Evolutionary conservation across 2,329 filamentous ascomycete genomes (phyloP).

Genomic region (Diplodia sapinea): DNA sequence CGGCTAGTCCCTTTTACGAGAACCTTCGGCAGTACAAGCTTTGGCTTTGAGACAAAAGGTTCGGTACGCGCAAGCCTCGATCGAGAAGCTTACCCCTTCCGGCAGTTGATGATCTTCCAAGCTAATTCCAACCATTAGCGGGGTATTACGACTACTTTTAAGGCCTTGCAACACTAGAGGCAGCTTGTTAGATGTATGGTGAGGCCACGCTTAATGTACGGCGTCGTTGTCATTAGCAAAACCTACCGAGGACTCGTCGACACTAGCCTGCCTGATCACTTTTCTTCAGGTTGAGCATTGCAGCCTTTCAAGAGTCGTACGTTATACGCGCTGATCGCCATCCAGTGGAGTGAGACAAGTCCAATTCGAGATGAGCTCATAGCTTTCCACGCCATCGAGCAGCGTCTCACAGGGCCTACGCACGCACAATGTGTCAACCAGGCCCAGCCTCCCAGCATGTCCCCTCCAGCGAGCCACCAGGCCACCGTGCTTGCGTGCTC

Average conservation of each 20-base stretch:
- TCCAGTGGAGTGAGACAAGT: slow-evolving; percentile 19
- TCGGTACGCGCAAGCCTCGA: slow-evolving; percentile 17
- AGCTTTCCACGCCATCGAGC: slow-evolving; percentile 21
- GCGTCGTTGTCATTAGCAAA: not conserved
- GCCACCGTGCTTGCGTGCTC: slow-evolving; percentile 22
- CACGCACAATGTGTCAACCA: slow-evolving; percentile 12
- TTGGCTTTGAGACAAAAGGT: not conserved
- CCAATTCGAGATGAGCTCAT: slow-evolving; percentile 17
- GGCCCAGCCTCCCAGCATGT: slow-evolving; percentile 7
- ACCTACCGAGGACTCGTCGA: not conserved
- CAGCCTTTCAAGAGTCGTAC: slow-evolving; percentile 9
- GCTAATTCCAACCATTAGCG: not conserved
- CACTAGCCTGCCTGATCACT: not conserved
- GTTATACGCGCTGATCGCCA: slow-evolving; percentile 11
- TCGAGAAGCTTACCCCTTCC: not conserved
- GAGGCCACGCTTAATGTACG: not conserved
- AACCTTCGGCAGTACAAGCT: slow-evolving; percentile 8
- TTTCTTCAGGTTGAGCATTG: not conserved
- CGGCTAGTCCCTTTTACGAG: not conserved
- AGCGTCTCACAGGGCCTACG: slow-evolving; percentile 7
- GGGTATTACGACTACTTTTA: not conserved
- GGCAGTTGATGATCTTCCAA: not conserved
- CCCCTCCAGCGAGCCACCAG: not conserved
- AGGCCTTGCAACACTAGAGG: slow-evolving; percentile 15
- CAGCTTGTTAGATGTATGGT: not conserved